Percentiles rank a stretch among this genome's conserved stretches.
These are phyloP conservation scores for Phytophthora podocarpi DNA, from an alignment of 352 stramenopile species.

Conservation along the genomic window DNA sequence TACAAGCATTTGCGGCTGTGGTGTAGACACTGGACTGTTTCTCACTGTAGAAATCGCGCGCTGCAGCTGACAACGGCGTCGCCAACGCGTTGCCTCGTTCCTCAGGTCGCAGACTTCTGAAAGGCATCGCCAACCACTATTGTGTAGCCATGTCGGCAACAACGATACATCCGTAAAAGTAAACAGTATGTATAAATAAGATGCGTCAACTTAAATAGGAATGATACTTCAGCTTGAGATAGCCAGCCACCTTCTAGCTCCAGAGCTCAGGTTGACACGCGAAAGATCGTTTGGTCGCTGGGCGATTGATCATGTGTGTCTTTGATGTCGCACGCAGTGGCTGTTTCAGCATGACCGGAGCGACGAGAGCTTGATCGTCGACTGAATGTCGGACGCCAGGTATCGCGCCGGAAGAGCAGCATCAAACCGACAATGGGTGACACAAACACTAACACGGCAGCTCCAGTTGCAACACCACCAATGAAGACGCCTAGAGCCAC, in stretches of 20 bases:
- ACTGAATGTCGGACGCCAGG: constrained; percentile 1
- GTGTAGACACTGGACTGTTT: constrained; percentile 74
- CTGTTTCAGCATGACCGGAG: constrained; percentile 19
- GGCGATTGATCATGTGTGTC: constrained; percentile 36
- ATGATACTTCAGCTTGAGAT: too few relatives aligned
- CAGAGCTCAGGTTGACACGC: constrained; percentile 25
- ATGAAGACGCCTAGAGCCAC: constrained; percentile 33
- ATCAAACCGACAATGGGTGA: constrained; percentile 38
- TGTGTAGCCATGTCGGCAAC: constrained; percentile 3
- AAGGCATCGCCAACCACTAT: constrained; percentile 51
- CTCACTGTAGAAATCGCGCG: constrained; percentile 64
- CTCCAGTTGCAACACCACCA: constrained; percentile 26
- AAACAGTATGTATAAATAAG: constrained; percentile 4
- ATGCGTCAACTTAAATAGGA: constrained; percentile 20
- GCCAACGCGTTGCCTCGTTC: constrained; percentile 41
- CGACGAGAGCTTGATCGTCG: constrained; percentile 14
- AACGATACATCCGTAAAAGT: background rate
- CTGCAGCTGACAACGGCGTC: constrained; percentile 43
- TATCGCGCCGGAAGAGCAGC: constrained; percentile 26
- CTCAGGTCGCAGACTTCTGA: constrained; percentile 52
- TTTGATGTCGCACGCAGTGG: constrained; percentile 29
- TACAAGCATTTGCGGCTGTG: constrained; percentile 63
- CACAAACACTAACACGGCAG: constrained; percentile 33
- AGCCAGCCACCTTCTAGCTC: too few relatives aligned
- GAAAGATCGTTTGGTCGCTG: constrained; percentile 37